Evolutionary conservation across 1,284 basidiomycete species (phyloP).

Genomic region (Cryptococcus jaspeensis): DNA sequence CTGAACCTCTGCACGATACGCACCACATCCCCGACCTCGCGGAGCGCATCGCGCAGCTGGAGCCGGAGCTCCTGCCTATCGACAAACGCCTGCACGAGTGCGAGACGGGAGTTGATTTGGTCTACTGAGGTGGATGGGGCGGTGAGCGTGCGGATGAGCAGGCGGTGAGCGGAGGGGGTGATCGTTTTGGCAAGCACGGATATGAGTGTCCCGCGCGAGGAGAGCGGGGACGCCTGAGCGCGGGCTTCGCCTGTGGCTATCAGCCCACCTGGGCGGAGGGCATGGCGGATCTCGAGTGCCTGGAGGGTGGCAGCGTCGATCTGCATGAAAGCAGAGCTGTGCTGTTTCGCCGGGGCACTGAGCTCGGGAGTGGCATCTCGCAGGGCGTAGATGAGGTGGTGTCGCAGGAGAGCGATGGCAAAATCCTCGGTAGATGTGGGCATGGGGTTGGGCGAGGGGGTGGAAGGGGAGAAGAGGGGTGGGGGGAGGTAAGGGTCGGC

Average conservation of each 20-base stretch:
- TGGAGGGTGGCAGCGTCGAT: slow-evolving; percentile 88
- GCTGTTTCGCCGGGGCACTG: slow-evolving; percentile 63
- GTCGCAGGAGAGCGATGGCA: slow-evolving; percentile 67
- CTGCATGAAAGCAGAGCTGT: slow-evolving; percentile 66
- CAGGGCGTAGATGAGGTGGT: slow-evolving; percentile 68
- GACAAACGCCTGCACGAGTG: slow-evolving; percentile 74
- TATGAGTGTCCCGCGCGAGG: slow-evolving; percentile 63
- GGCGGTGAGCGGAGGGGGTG: slow-evolving; percentile 75
- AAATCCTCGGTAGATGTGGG: slow-evolving; percentile 52
- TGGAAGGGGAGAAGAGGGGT: background rate
- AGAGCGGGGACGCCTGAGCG: slow-evolving; percentile 18
- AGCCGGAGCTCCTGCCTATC: slow-evolving; percentile 64
- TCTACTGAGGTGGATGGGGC: slow-evolving; percentile 70
- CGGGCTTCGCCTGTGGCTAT: slow-evolving; percentile 27
- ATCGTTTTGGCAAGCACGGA: slow-evolving; percentile 74
- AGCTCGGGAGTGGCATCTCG: slow-evolving; percentile 66
- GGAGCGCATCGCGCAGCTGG: slow-evolving; percentile 64
- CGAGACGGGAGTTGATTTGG: slow-evolving; percentile 72
- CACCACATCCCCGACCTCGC: slow-evolving; percentile 66
- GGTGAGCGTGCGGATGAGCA: slow-evolving; percentile 56
- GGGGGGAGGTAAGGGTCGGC: slow-evolving; percentile 23
- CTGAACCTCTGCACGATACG: slow-evolving; percentile 78
- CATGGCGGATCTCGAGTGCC: slow-evolving; percentile 81
- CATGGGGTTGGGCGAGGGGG: background rate
- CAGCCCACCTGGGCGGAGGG: slow-evolving; percentile 67